A percentile compares a stretch with the other conserved stretches of the same genome.
These are phyloP conservation scores for Flaveria ramosissima DNA, from an alignment of 129 eudicot genomes.

Conservation along the genomic window DNA sequence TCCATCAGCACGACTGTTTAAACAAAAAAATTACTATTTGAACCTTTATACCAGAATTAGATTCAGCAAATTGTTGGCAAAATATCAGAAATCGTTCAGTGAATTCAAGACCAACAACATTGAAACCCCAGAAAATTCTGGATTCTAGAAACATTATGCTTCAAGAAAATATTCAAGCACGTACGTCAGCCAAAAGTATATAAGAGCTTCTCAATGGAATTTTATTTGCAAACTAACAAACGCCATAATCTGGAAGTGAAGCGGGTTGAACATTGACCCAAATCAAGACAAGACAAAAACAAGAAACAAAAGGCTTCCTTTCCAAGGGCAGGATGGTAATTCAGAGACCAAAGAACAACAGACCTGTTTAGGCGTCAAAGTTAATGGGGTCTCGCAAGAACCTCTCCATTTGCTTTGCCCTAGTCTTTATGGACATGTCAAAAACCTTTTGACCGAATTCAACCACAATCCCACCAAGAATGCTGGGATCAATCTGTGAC, in stretches of 20 bases:
- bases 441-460: conserved; percentile 78
- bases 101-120: neutral
- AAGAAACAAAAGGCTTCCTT: conserved; percentile 11
- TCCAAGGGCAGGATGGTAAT: conserved; percentile 2
- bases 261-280: conserved; percentile 17
- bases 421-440: conserved; percentile 83
- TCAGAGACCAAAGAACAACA: conserved; percentile 7
- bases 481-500: conserved; percentile 79
- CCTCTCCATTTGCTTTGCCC: conserved; percentile 92
- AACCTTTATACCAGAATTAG: too few species aligned
- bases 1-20: too few species aligned
- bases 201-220: conserved; percentile 15
- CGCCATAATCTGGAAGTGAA: conserved; percentile 13
- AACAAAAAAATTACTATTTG: too few species aligned
- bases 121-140: neutral
- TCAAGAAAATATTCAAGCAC: conserved; percentile 14
- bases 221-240: conserved; percentile 44
- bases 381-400: conserved; percentile 80
- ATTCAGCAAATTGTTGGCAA: too few species aligned
- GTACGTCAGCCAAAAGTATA: conserved; percentile 13
- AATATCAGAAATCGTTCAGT: neutral
- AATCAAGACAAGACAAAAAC: conserved; percentile 2
- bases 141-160: too few species aligned
- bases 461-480: conserved; percentile 89
- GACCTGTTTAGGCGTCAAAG: conserved; percentile 36